Conservation (phyloP, 1,284 basidiomycete species). For the Xerocomus amazonicus region DNA sequence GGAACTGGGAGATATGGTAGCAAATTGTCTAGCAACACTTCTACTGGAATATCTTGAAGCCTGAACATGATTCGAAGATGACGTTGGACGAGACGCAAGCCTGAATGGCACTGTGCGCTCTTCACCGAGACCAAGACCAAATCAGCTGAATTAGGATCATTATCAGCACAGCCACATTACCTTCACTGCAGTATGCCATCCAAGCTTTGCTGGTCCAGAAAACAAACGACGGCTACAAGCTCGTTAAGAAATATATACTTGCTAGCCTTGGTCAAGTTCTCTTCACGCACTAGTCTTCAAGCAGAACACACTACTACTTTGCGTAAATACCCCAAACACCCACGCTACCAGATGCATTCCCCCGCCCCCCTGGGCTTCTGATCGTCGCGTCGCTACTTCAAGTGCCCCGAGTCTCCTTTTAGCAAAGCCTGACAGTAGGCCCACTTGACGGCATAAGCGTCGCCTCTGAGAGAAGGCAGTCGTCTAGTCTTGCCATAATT, state of each 20-base stretch:
- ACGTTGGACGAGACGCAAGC: not conserved
- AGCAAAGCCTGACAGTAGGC: conserved; percentile 2
- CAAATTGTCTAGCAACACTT: conserved; percentile 72
- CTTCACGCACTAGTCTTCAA: not conserved
- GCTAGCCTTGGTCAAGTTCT: not conserved
- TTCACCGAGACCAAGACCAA: not conserved
- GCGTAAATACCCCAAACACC: not conserved
- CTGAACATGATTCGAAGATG: conserved; percentile 26
- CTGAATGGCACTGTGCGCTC: too few relatives aligned
- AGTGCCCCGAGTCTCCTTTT: not conserved
- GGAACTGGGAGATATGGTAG: conserved; percentile 55
- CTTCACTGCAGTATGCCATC: not conserved
- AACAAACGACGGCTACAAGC: not conserved
- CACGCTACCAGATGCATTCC: not conserved
- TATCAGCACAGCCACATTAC: conserved; percentile 26
- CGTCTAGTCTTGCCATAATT: conserved; percentile 4
- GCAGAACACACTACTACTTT: not conserved
- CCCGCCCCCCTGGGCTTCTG: conserved; percentile 12
- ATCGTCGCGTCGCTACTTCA: conserved; percentile 13
- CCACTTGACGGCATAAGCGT: conserved; percentile 14
- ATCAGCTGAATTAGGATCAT: conserved; percentile 14
- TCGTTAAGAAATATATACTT: not conserved
- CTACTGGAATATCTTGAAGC: conserved; percentile 58
- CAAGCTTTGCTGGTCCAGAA: too few relatives aligned
- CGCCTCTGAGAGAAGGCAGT: conserved; percentile 9